Base-by-base conservation (phyloP, 2,329 filamentous ascomycete species). In the Teratosphaeriaceae sp. region DNA sequence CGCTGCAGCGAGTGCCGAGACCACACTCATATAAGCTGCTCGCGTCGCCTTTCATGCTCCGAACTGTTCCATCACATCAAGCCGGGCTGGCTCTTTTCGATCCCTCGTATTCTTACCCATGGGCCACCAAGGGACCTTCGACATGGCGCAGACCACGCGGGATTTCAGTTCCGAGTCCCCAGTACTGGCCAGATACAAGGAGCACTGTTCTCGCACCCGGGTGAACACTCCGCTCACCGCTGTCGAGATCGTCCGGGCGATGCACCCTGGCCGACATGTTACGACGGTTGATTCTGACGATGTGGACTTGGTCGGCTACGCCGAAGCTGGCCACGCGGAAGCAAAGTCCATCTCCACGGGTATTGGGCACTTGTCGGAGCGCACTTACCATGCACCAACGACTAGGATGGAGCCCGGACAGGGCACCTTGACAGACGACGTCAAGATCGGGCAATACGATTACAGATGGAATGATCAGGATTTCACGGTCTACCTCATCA, bases 371-470 rank as follows among this genome's bases (percentile, higher is more conserved):
- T 57, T 59, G 11, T 58, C 55, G 37, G 56, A 54, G 47, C 60
- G 62, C 8, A 20, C 38, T 4, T 71, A 66, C 46, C 15, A 50
- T 1, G 58, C 65, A 6, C 59, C 67, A 1, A 46, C 54, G 5
- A 58, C 59, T 7, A 57, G 68, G 6, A 58, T 70, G 16, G 61
- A 65, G 30, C 47, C 51, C 12, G 48, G 51, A 2, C 46, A 60
- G 12, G 68, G 67, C 26, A 54, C 46, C 27, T 58, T 70, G 26
- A 54, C 51, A 20, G 64, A 69, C 38, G 45, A 42, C 2, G 52
- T 69, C 33, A 40, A 60, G 20, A 68, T 70, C 46, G 68, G 65
- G 33, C 64, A 66, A 43, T 70, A 60, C 54, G 43, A 65, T 43
- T 67, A 67, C 54, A 60, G 59, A 35, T 68, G 63, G 58, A 54